Base-by-base conservation (phyloP, 2,329 filamentous ascomycete species). In the Coniochaeta sp. region DNA sequence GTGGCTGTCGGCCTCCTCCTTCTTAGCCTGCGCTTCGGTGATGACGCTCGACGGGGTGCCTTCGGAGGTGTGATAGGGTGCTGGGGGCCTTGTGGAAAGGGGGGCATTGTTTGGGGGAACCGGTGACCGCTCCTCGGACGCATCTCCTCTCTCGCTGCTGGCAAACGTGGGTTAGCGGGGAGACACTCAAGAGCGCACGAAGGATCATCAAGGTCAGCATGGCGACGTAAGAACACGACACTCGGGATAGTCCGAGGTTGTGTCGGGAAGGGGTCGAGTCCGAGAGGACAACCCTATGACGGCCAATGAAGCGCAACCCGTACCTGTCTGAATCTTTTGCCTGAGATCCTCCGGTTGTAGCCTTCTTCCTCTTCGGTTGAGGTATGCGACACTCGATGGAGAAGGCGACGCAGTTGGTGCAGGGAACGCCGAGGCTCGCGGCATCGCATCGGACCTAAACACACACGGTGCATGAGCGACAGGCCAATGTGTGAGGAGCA, bases 351-450 rank as follows among this genome's bases (percentile, higher is more conserved):
- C 26, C 72, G 1, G 85, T 84, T 1, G 52, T 16, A 12, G 56
- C 54, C 78, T 96, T 96, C 76, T 99, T 99, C 63, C 92, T 81
- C 74, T 96, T 97, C 1, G 92, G 91, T 1, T 87, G 85, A 30
- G 94, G 94, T 63, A 99, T 97, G 68, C 90, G 91, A 74, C 94
- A 99, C 75, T 97, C 94, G 67, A 99, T 96, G 60, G 88, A 88
- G 71, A 99, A 99, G 61, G 94, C 94, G 58, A 96, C 92, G 67
- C 94, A 99, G 71, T 99, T 99, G 61, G 94, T 99, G 78, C 94
- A 99, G 32, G 94, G 94, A 40, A 97, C 90, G 55, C 94, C 94
- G 61, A 96, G 78, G 65, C 89, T 96, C 53, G 94, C 94, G 63
- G 94, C 94, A 77, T 99, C 94, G 74, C 94, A 99, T 71, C 94